A percentile compares a stretch with the other conserved stretches of the same genome.
Evolutionary conservation across 148 eudicot species (phyloP).

Genomic region (Polygonum maritimum): DNA sequence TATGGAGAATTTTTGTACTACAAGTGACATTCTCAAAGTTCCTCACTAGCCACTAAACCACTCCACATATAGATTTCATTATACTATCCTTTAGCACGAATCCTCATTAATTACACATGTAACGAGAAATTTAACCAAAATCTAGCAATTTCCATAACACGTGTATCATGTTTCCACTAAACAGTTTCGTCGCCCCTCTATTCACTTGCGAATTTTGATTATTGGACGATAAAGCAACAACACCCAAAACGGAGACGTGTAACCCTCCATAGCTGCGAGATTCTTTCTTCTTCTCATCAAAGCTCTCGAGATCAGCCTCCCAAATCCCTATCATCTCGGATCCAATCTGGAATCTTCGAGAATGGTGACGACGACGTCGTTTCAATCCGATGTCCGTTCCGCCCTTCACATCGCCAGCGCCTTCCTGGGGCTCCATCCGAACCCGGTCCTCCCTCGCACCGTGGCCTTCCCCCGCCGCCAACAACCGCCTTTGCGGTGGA

Average conservation of each 20-base stretch:
- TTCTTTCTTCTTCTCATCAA: neutral
- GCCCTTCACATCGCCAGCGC: constrained; percentile 10
- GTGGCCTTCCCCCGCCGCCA: neutral
- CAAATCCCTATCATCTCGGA: neutral
- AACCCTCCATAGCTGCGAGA: neutral
- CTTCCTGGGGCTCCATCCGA: neutral
- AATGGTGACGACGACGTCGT: neutral
- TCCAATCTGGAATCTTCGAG: neutral
- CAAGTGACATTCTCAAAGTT: no score
- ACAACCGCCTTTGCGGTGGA: neutral
- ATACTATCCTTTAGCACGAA: no score
- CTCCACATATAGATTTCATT: no score
- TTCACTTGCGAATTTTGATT: neutral
- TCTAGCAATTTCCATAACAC: no score
- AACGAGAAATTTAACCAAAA: no score
- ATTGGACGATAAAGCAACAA: neutral
- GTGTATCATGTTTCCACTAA: no score
- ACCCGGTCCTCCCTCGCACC: constrained; percentile 6
- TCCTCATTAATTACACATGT: no score
- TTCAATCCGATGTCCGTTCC: constrained; percentile 11
- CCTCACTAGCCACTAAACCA: no score
- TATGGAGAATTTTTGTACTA: no score
- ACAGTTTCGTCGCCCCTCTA: neutral
- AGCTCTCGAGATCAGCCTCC: neutral
- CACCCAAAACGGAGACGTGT: neutral